These are phyloP conservation scores for Trichosanthes truncata DNA, from an alignment of 306 rosid genomes.

Conservation along the genomic window DNA sequence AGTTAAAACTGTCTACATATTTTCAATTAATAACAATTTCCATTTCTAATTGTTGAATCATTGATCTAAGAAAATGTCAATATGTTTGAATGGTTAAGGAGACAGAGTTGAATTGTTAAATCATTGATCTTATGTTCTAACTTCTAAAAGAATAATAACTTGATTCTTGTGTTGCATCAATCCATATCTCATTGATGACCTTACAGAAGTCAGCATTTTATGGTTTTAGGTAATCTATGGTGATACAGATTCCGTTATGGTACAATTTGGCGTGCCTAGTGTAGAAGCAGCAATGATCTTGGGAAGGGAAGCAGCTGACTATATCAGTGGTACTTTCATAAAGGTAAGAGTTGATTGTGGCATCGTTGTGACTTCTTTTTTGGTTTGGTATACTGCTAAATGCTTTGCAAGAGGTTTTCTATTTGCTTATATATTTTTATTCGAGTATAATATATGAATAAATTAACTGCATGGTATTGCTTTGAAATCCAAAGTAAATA, in stretches of 20 bases:
- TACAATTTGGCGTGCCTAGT: conserved; percentile 79
- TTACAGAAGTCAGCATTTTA: conserved; percentile 9
- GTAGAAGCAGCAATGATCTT: conserved; percentile 73
- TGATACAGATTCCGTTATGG: conserved; percentile 97
- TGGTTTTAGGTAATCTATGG: conserved; percentile 80
- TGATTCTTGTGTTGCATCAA: background rate
- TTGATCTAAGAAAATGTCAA: background rate
- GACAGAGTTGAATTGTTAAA: background rate
- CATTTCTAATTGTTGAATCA: background rate
- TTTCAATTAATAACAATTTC: background rate
- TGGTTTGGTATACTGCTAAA: background rate
- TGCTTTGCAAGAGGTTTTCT: background rate
- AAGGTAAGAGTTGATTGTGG: conserved; percentile 33
- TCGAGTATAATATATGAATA: background rate
- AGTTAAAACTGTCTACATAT: background rate
- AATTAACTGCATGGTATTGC: background rate
- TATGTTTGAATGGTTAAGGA: background rate
- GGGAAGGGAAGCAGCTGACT: conserved; percentile 95
- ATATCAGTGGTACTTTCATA: conserved; percentile 70
- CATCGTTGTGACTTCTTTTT: background rate
- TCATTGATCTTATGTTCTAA: background rate
- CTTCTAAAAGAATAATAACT: background rate
- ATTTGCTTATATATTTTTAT: background rate
- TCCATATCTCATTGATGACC: background rate
- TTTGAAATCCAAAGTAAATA: background rate